phyloP scores from a whole-genome alignment of 306 rosid species.

The Cicer cuneatum region DNA sequence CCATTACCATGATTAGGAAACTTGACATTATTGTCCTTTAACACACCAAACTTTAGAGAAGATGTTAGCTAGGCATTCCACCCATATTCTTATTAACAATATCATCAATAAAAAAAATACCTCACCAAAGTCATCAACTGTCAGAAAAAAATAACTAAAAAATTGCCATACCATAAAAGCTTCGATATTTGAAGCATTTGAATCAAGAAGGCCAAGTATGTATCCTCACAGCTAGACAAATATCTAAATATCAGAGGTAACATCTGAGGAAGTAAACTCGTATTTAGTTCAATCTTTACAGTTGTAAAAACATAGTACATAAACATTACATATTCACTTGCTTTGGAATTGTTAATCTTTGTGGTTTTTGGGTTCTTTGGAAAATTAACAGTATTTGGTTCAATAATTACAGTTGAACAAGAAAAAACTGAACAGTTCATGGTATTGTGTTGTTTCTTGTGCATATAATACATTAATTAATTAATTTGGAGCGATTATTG shows the following conservation, averaged over 20 bases:
- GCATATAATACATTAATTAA: no score
- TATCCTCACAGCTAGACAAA: conserved; percentile 78
- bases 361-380: no score
- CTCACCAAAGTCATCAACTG: conserved; percentile 36
- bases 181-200: conserved; percentile 93
- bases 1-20: conserved; percentile 52
- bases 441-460: no score
- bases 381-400: no score
- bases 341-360: no score
- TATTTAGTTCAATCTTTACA: no score
- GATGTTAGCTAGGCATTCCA: conserved; percentile 94
- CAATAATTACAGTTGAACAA: no score
- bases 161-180: conserved; percentile 81
- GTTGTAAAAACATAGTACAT: no score
- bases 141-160: conserved; percentile 16
- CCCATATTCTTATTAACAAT: conserved; percentile 75
- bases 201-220: conserved; percentile 94
- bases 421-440: no score
- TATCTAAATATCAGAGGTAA: conserved; percentile 83
- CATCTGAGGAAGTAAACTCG: conserved; percentile 89
- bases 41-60: conserved; percentile 71
- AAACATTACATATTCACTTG: no score
- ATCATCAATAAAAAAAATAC: conserved; percentile 43
- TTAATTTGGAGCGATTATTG: no score
- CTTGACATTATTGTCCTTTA: conserved; percentile 61